A percentile compares a stretch with the other conserved stretches of the same genome.
Conservation (phyloP, 495 filamentous ascomycete genomes). For the Apodospora peruviana region DNA sequence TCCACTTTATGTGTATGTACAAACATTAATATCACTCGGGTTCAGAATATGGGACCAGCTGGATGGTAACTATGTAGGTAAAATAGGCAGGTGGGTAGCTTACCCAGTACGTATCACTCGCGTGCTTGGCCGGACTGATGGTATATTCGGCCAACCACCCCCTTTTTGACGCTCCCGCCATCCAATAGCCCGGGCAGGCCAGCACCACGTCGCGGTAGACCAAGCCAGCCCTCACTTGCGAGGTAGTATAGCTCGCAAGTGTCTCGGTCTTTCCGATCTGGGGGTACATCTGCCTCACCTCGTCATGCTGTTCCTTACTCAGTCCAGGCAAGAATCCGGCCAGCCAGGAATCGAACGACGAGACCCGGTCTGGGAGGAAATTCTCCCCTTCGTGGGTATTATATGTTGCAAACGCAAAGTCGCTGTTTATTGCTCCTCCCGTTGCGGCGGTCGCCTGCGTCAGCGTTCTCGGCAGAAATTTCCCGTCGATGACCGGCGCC, state of each 20-base stretch:
- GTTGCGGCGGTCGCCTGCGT: slow-evolving; percentile 34
- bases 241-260: slow-evolving; percentile 38
- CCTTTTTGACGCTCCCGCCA: slow-evolving; percentile 23
- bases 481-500: slow-evolving; percentile 54
- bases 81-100: slow-evolving; percentile 5
- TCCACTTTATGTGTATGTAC: slow-evolving; percentile 44
- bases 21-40: too few relatives aligned
- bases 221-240: slow-evolving; percentile 44
- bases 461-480: slow-evolving; percentile 43
- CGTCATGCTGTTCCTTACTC: slow-evolving; percentile 27
- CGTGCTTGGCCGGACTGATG: slow-evolving; percentile 54
- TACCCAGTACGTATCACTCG: slow-evolving; percentile 53
- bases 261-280: slow-evolving; percentile 36
- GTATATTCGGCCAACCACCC: slow-evolving; percentile 54
- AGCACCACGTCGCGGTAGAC: slow-evolving; percentile 56
- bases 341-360: slow-evolving; percentile 46
- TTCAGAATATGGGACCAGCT: too few relatives aligned
- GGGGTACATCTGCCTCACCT: slow-evolving; percentile 43
- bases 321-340: slow-evolving; percentile 47
- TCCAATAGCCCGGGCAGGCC: slow-evolving; percentile 55
- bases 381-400: slow-evolving; percentile 57
- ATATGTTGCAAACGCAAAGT: slow-evolving; percentile 48
- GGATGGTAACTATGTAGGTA: too few relatives aligned
- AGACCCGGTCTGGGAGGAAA: slow-evolving; percentile 43
- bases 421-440: slow-evolving; percentile 40